Evolutionary conservation across 31 red algal species (phyloP), one percentile per base, ranked within the genome.

Genomic region (Odonthalia washingtoniensis): DNA sequence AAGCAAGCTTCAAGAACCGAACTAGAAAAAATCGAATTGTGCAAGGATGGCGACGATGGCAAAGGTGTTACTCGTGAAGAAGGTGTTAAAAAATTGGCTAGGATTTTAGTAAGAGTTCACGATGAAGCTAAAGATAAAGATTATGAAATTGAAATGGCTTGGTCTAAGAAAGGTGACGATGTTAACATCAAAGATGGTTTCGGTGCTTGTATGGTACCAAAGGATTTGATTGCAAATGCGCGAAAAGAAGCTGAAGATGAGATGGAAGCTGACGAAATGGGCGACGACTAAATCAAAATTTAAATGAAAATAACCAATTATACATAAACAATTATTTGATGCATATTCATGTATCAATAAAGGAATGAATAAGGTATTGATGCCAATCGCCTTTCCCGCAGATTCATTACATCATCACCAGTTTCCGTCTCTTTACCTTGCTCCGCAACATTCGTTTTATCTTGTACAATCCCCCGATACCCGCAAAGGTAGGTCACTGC

Each of bases 121-220:
- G 97, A 99, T 84, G 93, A 95, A 30, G 65, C 76, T 34, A 99
- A 96, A 83, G 97, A 99, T 62, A 99, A 99, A 84, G 89, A 92
- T 27, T 95, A 95, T 77, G 97, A 99, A 74, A 62, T 99, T 24
- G 97, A 99, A 79, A 99, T 99, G 97, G 81, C 92, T 37, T 93
- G 89, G 94, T 84, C 96, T 3, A 49, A 65, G 9, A 82, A 87
- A 24, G 74, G 61, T 0, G 28, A 63, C 18, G 53, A 83, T 21
- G 86, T 28, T 36, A 67, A 38, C 37, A n/a, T n/a, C n/a, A n/a
- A n/a, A n/a, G n/a, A n/a, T n/a, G n/a, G n/a, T n/a, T n/a, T n/a
- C n/a, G 65, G 73, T 73, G 88, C 88, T 42, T 36, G 49, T 27
- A 77, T 93, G 87, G 90, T 96, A 33, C 86, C 85, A 12, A 46